Evolutionary conservation across 805 yeast species (phyloP).

Genomic region (Wickerhamiella slavikovae): DNA sequence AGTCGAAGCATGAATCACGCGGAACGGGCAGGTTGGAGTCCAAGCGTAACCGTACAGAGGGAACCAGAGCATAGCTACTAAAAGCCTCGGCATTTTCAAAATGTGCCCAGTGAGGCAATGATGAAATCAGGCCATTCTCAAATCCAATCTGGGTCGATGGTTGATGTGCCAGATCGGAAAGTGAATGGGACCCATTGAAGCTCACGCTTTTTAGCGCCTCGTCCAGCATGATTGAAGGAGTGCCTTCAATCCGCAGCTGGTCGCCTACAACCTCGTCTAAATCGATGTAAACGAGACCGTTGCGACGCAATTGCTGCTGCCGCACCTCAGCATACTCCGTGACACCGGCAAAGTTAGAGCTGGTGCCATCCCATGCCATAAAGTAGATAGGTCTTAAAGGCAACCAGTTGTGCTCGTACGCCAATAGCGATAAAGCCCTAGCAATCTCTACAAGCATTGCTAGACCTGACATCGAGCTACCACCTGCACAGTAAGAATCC

Average conservation of each 20-base stretch:
- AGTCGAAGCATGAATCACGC: conserved; percentile 40
- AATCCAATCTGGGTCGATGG: too few relatives aligned
- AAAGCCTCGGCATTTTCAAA: conserved; percentile 53
- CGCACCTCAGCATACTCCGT: conserved; percentile 50
- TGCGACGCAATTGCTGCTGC: conserved; percentile 30
- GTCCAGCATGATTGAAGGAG: conserved; percentile 35
- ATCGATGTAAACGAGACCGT: conserved; percentile 54
- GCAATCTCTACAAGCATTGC: conserved; percentile 51
- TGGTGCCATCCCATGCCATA: conserved; percentile 64
- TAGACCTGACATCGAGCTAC: conserved; percentile 52
- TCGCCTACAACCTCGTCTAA: conserved; percentile 40
- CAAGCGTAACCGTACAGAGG: too few relatives aligned
- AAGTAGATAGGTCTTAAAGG: conserved; percentile 71
- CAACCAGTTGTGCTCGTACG: conserved; percentile 47
- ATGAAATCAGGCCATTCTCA: too few relatives aligned
- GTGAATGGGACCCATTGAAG: too few relatives aligned
- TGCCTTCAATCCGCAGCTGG: conserved; percentile 32
- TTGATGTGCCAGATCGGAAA: too few relatives aligned
- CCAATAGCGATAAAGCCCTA: conserved; percentile 42
- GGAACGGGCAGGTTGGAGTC: too few relatives aligned
- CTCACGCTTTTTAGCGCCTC: conserved; percentile 24
- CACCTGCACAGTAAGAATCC: conserved; percentile 62
- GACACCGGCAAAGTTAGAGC: conserved; percentile 70
- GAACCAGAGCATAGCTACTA: conserved; percentile 41
- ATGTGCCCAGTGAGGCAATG: too few relatives aligned